Base-by-base conservation (phyloP, 208 protist genomes). In the Crithidia sp. region DNA sequence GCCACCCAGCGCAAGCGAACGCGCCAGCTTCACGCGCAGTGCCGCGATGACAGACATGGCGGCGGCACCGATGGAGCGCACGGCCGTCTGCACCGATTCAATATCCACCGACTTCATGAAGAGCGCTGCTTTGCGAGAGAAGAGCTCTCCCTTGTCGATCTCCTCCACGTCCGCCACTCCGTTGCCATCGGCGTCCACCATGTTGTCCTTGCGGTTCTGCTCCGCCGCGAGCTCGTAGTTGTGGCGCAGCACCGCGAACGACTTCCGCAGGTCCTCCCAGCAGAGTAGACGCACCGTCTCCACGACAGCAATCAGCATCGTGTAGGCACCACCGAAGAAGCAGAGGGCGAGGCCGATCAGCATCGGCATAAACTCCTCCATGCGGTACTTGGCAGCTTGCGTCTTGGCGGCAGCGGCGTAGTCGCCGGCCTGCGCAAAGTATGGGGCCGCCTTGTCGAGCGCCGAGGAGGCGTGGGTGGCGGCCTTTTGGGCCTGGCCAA, bases 301-400 rank as follows among this genome's bases (percentile, higher is more conserved):
- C 10, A 89, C 63, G 0, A 86, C 86, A 5, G 93, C 82, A 50
- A 95, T 81, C 28, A 92, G 70, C 64, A 90, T 88, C 37, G 83
- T 78, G 72, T 92, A 97, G 65, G 70, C 79, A 16, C 90, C 88
- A 14, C 93, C 93, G 69, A 96, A 95, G 67, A 97, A 95, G 77
- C 87, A 95, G 19, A 95, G 57, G 9, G 67, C 70, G 16, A 95
- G 73, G 54, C 90, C 90, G 13, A 91, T 62, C 40, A 94, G 44
- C 68, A 93, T 74, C 36, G 86, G 85, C 19, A 75, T 12, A 16
- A 87, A 66, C 67, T 85, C 76, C 4, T 81, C 67, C 56, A 91
- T 44, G 14, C 77, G 62, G 52, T 81, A 66, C 52, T 64, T 45
- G 36, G 69, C 40, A n/a, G 78, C 49, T 62, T 82, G 75, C 61